These are phyloP conservation scores for Suillus hirtellus DNA, from an alignment of 768 basidiomycete species.

Conservation along the genomic window DNA sequence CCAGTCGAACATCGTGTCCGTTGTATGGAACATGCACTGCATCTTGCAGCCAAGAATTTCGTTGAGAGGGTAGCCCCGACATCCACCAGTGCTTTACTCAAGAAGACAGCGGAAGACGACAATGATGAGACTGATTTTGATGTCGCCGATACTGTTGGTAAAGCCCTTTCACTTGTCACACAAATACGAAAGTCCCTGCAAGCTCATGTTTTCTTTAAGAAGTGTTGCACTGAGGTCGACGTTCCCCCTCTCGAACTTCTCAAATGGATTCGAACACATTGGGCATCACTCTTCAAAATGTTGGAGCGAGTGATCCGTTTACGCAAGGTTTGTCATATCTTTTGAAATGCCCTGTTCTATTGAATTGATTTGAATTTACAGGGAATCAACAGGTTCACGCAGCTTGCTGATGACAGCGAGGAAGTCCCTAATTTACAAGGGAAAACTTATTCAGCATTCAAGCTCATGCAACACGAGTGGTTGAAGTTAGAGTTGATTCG, in stretches of 20 bases:
- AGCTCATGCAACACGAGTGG: constrained; percentile 26
- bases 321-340: neutral
- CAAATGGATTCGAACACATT: constrained; percentile 30
- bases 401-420: constrained; percentile 21
- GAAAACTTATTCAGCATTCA: constrained; percentile 26
- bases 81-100: constrained; percentile 8
- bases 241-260: constrained; percentile 24
- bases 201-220: constrained; percentile 28
- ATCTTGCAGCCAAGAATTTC: constrained; percentile 32
- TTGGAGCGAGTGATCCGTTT: constrained; percentile 14
- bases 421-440: constrained; percentile 29
- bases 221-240: constrained; percentile 9
- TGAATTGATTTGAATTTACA: neutral
- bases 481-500: constrained; percentile 24
- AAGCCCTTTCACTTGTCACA: constrained; percentile 10
- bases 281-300: constrained; percentile 28
- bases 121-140: constrained; percentile 12
- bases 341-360: neutral
- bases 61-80: constrained; percentile 25
- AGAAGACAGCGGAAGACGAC: constrained; percentile 5
- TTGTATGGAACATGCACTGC: constrained; percentile 36
- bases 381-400: constrained; percentile 19
- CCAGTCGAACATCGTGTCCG: constrained; percentile 14
- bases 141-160: constrained; percentile 8
- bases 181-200: constrained; percentile 29